Base-by-base conservation (phyloP, 2,329 filamentous ascomycete genomes). In the Botryotinia calthae region DNA sequence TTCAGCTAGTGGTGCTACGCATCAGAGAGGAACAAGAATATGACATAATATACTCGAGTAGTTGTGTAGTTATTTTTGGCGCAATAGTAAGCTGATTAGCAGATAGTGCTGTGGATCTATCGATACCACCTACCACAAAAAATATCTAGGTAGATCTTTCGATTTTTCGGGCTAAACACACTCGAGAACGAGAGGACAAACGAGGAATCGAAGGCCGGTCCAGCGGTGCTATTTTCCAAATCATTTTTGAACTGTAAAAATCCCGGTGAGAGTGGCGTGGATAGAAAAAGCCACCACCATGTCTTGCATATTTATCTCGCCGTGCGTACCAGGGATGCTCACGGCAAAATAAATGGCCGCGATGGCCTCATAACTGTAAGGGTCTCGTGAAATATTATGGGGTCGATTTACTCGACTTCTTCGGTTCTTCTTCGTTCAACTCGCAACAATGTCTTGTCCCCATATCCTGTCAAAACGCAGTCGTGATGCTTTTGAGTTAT, bases 221-320 rank as follows among this genome's bases (percentile, higher is more conserved):
- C 59, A 69, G 37, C 37, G 66, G 25, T 70, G 58, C 8, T 31
- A 7, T 25, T 70, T 51, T 59, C 31, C 31, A 42, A 37, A 59
- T 18, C 25, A 37, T 31, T 28, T 22, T 18, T 70, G 56, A n/a
- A 31, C 44, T 46, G 14, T 37, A 28, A 31, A 42, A 51, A 51
- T 48, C 58, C 46, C 34, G 25, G 31, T 51, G 46, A 25, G n/a
- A 46, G 37, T 65, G 58, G 68, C 58, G 37, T 71, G 42, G 68
- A 31, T 18, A 31, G 28, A 54, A 18, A 37, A 22, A 64, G 44
- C 44, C 56, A 65, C 44, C 42, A 22, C 25, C 44, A 22, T 70
- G 68, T 70, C 68, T 64, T 70, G 68, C 68, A 64, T 70, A 51
- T 28, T 20, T 14, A 48, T 70, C 64, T 70, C 64, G 42, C 68